phyloP scores from a whole-genome alignment of 305 asterid species.

The Fraxinus floribunda region DNA sequence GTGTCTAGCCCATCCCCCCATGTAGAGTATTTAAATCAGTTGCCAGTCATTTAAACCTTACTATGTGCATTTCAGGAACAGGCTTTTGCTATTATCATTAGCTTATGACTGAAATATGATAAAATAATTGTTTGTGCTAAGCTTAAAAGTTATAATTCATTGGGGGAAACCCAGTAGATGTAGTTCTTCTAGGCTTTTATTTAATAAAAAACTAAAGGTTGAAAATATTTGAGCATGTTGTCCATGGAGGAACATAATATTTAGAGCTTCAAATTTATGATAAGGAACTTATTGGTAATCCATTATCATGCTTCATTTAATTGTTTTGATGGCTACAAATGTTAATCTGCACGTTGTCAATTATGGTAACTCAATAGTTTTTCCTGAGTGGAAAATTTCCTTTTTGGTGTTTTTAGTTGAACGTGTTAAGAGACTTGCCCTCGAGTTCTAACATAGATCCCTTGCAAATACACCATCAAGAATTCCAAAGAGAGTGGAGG shows the following conservation, averaged over 20 bases:
- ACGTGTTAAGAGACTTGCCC: conserved; percentile 34
- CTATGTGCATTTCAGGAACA: background rate
- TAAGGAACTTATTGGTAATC: background rate
- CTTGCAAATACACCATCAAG: conserved; percentile 40
- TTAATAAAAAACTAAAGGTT: background rate
- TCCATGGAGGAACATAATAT: background rate
- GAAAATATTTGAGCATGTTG: conserved; percentile 10
- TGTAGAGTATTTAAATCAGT: conserved; percentile 2
- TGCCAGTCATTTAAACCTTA: background rate
- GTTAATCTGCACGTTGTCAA: background rate
- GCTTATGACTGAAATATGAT: background rate
- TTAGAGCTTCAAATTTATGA: background rate
- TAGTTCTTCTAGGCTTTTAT: background rate
- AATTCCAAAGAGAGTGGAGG: conserved; percentile 36
- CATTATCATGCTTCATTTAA: conserved; percentile 4
- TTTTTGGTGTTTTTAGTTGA: conserved; percentile 40
- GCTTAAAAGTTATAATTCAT: background rate
- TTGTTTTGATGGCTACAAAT: background rate
- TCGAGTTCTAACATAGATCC: conserved; percentile 37
- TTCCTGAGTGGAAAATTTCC: conserved; percentile 21
- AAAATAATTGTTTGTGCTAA: background rate
- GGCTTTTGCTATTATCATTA: background rate
- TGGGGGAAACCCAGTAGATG: background rate
- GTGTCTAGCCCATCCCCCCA: background rate
- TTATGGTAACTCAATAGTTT: background rate